A percentile compares a stretch with the other conserved stretches of the same genome.
These are phyloP conservation scores for Pleurotus salmoneostramineus DNA, from an alignment of 768 basidiomycete genomes.

Conservation along the genomic window DNA sequence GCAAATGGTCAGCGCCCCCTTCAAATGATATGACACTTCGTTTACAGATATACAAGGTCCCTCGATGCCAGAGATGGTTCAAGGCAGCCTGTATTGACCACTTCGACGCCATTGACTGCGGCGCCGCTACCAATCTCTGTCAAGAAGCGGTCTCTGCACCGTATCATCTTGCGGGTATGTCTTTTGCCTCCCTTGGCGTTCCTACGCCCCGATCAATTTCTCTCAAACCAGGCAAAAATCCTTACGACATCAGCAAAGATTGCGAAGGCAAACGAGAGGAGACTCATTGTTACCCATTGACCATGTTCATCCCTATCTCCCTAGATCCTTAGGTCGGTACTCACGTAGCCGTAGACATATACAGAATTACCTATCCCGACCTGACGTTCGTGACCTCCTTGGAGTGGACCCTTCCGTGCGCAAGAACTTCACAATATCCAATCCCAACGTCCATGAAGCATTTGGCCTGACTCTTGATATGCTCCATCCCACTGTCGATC, in stretches of 20 bases:
- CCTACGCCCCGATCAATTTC: constrained; percentile 14
- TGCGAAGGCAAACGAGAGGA: constrained; percentile 47
- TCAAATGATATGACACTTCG: neutral
- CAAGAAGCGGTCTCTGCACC: constrained; percentile 39
- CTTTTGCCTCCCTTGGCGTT: neutral
- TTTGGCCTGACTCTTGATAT: too few species aligned
- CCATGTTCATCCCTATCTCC: too few species aligned
- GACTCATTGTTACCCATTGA: constrained; percentile 50
- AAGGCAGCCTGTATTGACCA: constrained; percentile 53
- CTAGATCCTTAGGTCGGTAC: too few species aligned
- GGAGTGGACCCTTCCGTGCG: too few species aligned
- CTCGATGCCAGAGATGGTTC: constrained; percentile 59
- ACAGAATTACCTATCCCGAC: too few species aligned
- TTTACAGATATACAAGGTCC: constrained; percentile 39
- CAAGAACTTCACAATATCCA: too few species aligned
- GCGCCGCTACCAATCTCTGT: constrained; percentile 62
- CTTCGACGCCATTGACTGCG: constrained; percentile 64
- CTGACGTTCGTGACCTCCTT: too few species aligned
- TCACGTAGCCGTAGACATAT: too few species aligned
- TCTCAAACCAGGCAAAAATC: constrained; percentile 37
- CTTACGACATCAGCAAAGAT: constrained; percentile 65
- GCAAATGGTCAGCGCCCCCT: constrained; percentile 43
- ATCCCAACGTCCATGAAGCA: too few species aligned
- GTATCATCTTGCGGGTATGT: constrained; percentile 36
- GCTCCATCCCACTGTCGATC: too few species aligned